phyloP scores from a whole-genome alignment of 345 rosid genomes.

The Stellera chamaejasme region DNA sequence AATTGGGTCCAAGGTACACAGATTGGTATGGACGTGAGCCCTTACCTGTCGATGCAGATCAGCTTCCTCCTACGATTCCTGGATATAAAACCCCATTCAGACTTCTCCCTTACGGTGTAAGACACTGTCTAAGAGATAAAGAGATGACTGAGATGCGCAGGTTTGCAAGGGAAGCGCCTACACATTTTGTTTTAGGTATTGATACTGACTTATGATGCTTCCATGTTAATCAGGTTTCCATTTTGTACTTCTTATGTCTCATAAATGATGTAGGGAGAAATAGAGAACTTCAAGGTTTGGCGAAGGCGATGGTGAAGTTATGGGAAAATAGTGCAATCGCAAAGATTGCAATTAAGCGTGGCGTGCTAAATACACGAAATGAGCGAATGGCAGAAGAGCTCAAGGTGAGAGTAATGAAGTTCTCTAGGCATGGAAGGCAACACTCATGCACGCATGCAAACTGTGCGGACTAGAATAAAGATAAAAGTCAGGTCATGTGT shows the following conservation, averaged over 20 bases:
- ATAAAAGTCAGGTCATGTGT: no score
- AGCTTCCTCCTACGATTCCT: conserved; percentile 67
- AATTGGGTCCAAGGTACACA: conserved; percentile 74
- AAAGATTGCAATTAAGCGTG: conserved; percentile 89
- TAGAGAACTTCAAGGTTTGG: conserved; percentile 81
- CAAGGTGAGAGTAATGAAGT: conserved; percentile 34
- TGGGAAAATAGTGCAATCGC: conserved; percentile 83
- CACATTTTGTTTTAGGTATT: conserved; percentile 89
- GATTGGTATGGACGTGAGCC: conserved; percentile 94
- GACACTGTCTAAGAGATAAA: conserved; percentile 39
- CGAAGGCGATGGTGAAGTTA: conserved; percentile 72
- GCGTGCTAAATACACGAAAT: conserved; percentile 67
- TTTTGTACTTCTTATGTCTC: conserved; percentile 9
- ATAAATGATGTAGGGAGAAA: conserved; percentile 53
- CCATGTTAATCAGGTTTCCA: conserved; percentile 6
- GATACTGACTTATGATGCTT: background rate
- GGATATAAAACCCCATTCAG: conserved; percentile 68
- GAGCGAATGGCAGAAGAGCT: conserved; percentile 97
- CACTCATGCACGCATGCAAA: no score
- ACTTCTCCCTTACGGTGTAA: conserved; percentile 62
- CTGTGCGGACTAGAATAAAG: no score
- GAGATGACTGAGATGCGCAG: conserved; percentile 67
- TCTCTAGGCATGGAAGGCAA: no score
- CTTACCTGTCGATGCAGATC: conserved; percentile 89
- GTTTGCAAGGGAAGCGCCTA: conserved; percentile 60